Conservation (phyloP, 2,329 filamentous ascomycete genomes). For the Botryotinia calthae region DNA sequence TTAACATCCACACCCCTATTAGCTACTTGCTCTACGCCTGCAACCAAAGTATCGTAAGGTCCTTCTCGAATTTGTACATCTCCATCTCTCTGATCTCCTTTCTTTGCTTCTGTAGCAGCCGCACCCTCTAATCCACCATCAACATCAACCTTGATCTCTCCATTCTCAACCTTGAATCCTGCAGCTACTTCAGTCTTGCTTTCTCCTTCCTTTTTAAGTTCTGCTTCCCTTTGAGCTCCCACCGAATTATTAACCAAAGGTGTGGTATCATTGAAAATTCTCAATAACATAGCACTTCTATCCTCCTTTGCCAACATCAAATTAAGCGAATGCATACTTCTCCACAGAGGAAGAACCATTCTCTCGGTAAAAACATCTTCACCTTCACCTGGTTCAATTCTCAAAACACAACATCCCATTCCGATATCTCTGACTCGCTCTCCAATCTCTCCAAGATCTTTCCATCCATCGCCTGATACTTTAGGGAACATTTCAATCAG, state of each 20-base stretch:
- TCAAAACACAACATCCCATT: conserved; percentile 90
- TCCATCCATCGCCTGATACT: conserved; percentile 71
- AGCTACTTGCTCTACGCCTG: conserved; percentile 22
- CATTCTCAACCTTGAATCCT: conserved; percentile 29
- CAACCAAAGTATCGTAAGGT: conserved; percentile 30
- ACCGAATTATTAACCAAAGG: conserved; percentile 65
- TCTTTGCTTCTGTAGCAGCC: conserved; percentile 14
- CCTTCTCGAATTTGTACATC: conserved; percentile 30
- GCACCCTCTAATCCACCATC: conserved; percentile 28
- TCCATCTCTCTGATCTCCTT: conserved; percentile 19
- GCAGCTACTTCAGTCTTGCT: conserved; percentile 21
- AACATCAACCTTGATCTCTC: conserved; percentile 29
- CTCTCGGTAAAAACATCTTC: conserved; percentile 66
- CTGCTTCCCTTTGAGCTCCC: conserved; percentile 30
- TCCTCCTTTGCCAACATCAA: conserved; percentile 99
- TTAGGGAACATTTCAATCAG: conserved; percentile 97
- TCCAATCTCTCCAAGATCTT: conserved; percentile 80
- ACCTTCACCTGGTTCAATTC: conserved; percentile 68
- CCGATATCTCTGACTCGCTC: conserved; percentile 74
- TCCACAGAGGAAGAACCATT: conserved; percentile 91
- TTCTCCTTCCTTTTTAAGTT: conserved; percentile 23
- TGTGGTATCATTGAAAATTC: conserved; percentile 86
- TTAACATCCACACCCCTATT: conserved; percentile 26
- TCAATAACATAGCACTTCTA: conserved; percentile 82
- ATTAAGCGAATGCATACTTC: conserved; percentile 87